Percentiles rank a stretch among this genome's conserved stretches.
Conservation (phyloP, 305 asterid genomes). For the Solanum hybrid region DNA sequence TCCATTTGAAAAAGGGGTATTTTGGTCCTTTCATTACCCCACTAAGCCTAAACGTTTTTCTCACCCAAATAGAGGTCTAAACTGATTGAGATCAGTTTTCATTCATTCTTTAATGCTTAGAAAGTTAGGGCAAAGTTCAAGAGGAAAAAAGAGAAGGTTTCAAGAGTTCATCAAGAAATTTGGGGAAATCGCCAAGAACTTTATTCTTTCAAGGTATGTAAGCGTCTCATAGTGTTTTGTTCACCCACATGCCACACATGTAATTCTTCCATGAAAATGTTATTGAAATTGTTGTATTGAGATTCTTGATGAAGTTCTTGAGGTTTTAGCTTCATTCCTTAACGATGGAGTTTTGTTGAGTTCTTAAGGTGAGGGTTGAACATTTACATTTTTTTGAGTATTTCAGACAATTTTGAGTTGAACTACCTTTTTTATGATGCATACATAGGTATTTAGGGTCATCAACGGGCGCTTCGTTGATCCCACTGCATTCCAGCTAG, state of each 20-base stretch:
- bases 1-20: too few relatives aligned
- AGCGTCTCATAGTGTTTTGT: not conserved
- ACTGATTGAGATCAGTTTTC: not conserved
- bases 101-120: not conserved
- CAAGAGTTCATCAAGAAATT: not conserved
- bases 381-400: not conserved
- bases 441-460: too few relatives aligned
- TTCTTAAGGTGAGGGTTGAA: not conserved
- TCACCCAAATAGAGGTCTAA: not conserved
- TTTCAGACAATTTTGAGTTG: not conserved
- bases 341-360: not conserved
- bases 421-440: not conserved
- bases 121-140: not conserved
- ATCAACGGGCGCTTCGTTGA: too few relatives aligned
- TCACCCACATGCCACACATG: not conserved
- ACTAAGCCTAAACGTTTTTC: too few relatives aligned
- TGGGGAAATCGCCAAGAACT: not conserved
- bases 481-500: too few relatives aligned
- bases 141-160: not conserved
- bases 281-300: not conserved
- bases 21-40: too few relatives aligned
- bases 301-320: not conserved
- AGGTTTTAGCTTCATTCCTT: not conserved
- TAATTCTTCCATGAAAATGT: not conserved
- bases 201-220: not conserved